Evolutionary conservation across 1,284 basidiomycete genomes (phyloP).

Genomic region (Peniophora sp.): DNA sequence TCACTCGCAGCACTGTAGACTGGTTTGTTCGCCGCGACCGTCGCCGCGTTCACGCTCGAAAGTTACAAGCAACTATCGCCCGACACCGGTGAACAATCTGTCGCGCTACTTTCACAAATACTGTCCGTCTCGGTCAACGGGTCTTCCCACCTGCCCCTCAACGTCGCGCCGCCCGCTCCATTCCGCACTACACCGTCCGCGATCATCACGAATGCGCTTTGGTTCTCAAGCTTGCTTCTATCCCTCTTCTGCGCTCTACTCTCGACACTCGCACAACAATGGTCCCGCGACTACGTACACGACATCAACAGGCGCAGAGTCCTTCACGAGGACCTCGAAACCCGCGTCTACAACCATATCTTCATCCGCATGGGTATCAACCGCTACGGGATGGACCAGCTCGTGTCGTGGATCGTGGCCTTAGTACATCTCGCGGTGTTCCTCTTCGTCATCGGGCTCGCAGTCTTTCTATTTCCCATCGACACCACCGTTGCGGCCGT

Average conservation of each 20-base stretch:
- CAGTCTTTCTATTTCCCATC: slow-evolving; percentile 4
- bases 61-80: slow-evolving; percentile 14
- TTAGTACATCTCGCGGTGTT: slow-evolving; percentile 33
- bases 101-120: slow-evolving; percentile 13
- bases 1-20: too few relatives aligned
- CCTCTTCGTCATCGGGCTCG: slow-evolving; percentile 31
- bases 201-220: slow-evolving; percentile 25
- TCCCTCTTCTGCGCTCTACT: slow-evolving; percentile 18
- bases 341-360: slow-evolving; percentile 29
- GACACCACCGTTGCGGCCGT: background rate
- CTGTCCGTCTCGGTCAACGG: background rate
- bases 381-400: slow-evolving; percentile 26
- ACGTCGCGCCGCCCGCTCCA: background rate
- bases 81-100: slow-evolving; percentile 9
- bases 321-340: slow-evolving; percentile 23
- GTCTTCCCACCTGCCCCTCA: background rate
- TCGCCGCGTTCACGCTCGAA: slow-evolving; percentile 18
- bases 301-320: slow-evolving; percentile 12
- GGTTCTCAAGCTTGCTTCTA: slow-evolving; percentile 24
- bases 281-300: slow-evolving; percentile 18
- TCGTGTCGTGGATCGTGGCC: slow-evolving; percentile 30
- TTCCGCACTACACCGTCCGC: slow-evolving; percentile 16
- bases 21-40: slow-evolving; percentile 19
- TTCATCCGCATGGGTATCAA: slow-evolving; percentile 28
- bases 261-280: slow-evolving; percentile 20